These are phyloP conservation scores for Eimeria sp. DNA, from an alignment of 169 alveolate genomes.

Conservation along the genomic window DNA sequence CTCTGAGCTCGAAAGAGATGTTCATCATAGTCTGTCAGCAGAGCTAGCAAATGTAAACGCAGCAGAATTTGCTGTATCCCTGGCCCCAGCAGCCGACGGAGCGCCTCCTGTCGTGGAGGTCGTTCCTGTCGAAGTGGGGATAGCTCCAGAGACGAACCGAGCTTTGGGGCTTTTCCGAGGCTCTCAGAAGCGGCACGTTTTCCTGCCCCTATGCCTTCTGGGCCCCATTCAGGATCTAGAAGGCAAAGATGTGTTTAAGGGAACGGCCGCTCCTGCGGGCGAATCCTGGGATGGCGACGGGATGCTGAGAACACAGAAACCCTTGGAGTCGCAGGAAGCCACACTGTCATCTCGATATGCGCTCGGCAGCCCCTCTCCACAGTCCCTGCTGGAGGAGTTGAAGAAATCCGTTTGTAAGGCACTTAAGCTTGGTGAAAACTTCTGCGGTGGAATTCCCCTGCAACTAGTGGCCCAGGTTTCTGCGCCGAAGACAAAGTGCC, in stretches of 20 bases:
- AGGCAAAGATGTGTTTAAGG: background rate
- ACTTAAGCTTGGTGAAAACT: slow-evolving; percentile 3
- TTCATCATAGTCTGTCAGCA: background rate
- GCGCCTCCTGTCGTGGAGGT: background rate
- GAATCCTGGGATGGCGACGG: background rate
- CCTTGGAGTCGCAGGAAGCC: background rate
- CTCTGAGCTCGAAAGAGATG: background rate
- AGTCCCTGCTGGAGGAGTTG: slow-evolving; percentile 4
- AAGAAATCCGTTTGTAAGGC: slow-evolving; percentile 29
- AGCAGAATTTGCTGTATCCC: background rate
- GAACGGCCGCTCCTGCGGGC: background rate
- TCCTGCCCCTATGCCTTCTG: slow-evolving; percentile 56
- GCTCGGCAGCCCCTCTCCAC: background rate
- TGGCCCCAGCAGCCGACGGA: slow-evolving; percentile 1
- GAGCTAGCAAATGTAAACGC: background rate
- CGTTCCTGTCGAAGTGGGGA: slow-evolving; percentile 54
- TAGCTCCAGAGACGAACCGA: slow-evolving; percentile 39
- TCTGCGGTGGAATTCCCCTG: slow-evolving; percentile 26
- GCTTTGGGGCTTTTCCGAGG: slow-evolving; percentile 64
- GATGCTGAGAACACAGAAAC: background rate
- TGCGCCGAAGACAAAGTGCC: slow-evolving; percentile 45
- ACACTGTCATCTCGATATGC: background rate
- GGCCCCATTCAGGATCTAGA: background rate
- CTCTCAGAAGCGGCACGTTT: slow-evolving; percentile 46
- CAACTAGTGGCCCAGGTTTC: slow-evolving; percentile 60